Percentiles rank a stretch among this genome's conserved stretches.
Conservation (phyloP, 2,329 filamentous ascomycete species). For the Ophiostoma quercus region DNA sequence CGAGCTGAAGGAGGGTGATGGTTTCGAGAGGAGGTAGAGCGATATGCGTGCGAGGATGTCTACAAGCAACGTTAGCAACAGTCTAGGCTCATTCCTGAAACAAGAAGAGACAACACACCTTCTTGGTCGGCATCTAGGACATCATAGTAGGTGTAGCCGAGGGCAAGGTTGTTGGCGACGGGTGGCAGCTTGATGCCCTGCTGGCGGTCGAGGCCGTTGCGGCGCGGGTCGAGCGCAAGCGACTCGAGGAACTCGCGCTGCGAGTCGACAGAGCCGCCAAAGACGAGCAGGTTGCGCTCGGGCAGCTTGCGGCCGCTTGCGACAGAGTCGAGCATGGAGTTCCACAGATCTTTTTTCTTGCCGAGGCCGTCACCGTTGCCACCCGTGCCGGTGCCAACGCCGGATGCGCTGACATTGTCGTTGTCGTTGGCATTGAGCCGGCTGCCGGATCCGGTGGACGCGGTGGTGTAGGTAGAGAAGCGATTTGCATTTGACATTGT, state of each 20-base stretch:
- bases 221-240: slow-evolving; percentile 49
- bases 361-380: slow-evolving; percentile 31
- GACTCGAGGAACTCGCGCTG: slow-evolving; percentile 78
- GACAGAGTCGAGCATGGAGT: slow-evolving; percentile 83
- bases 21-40: slow-evolving; percentile 80
- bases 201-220: slow-evolving; percentile 48
- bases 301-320: slow-evolving; percentile 84
- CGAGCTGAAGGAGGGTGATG: slow-evolving; percentile 74
- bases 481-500: slow-evolving; percentile 53
- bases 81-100: no score
- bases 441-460: slow-evolving; percentile 49
- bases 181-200: slow-evolving; percentile 57
- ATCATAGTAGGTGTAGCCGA: slow-evolving; percentile 94
- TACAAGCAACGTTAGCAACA: slow-evolving; percentile 34
- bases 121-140: slow-evolving; percentile 91
- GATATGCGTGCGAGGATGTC: slow-evolving; percentile 88
- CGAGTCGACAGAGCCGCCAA: slow-evolving; percentile 77
- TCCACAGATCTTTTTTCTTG: slow-evolving; percentile 83
- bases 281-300: slow-evolving; percentile 82
- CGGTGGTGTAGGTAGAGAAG: slow-evolving; percentile 55
- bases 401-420: slow-evolving; percentile 15
- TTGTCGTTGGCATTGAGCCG: slow-evolving; percentile 14
- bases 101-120: slow-evolving; percentile 52
- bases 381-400: slow-evolving; percentile 37
- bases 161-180: slow-evolving; percentile 83